A percentile compares a stretch with the other conserved stretches of the same genome.
These are phyloP conservation scores for Populus trichocarpa DNA, from an alignment of 441 rosid genomes.

Conservation along the genomic window DNA sequence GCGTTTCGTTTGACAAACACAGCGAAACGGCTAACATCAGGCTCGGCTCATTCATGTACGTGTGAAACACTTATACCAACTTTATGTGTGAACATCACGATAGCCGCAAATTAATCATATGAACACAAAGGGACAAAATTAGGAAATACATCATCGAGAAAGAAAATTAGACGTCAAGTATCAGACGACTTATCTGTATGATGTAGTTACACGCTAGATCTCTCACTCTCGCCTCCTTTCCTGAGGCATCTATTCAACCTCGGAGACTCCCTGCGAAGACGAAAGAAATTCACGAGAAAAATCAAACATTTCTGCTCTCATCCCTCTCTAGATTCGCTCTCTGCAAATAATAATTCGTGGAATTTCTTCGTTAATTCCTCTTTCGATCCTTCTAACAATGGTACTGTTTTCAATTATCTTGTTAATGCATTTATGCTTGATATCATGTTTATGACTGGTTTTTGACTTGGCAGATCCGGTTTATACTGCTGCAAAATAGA, in stretches of 20 bases:
- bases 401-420: not conserved
- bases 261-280: not conserved
- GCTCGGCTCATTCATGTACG: not conserved
- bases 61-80: not conserved
- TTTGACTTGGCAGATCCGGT: constrained; percentile 70
- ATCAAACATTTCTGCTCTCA: not conserved
- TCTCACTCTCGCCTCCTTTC: constrained; percentile 1
- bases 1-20: not conserved
- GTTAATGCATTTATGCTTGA: not conserved
- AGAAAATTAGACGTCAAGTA: not conserved
- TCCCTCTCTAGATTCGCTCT: not conserved
- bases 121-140: not conserved
- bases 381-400: constrained; percentile 5
- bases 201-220: not conserved
- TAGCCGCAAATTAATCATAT: not conserved
- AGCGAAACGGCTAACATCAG: not conserved
- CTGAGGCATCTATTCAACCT: constrained; percentile 7
- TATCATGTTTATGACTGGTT: not conserved
- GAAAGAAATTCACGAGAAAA: not conserved
- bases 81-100: not conserved
- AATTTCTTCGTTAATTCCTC: not conserved
- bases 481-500: constrained; percentile 94
- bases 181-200: not conserved
- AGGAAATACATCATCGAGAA: not conserved
- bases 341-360: not conserved